phyloP scores from a whole-genome alignment of 768 basidiomycete genomes.

The Paxillus ammoniavirescens region DNA sequence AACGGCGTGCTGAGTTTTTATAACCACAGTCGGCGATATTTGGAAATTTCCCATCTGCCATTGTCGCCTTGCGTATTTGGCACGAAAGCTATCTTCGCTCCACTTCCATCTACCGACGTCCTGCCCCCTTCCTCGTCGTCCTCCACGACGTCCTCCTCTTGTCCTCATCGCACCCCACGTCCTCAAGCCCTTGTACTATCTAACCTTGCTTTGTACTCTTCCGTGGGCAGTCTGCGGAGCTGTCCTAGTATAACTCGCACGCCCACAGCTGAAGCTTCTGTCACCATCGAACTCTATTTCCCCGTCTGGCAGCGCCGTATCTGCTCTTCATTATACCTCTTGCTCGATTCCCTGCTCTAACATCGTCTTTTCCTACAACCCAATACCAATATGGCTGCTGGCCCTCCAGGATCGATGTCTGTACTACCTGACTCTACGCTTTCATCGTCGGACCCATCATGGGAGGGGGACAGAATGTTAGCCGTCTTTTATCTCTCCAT shows the following conservation, averaged over 20 bases:
- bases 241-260: conserved; percentile 14
- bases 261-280: conserved; percentile 11
- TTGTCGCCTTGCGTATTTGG: conserved; percentile 34
- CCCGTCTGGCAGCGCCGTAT: not conserved
- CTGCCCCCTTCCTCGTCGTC: not conserved
- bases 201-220: not conserved
- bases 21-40: conserved; percentile 17
- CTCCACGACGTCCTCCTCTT: not conserved
- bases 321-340: not conserved
- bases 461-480: conserved; percentile 87
- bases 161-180: not conserved
- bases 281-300: conserved; percentile 8
- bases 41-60: conserved; percentile 36
- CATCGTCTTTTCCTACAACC: not conserved
- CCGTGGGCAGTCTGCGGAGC: not conserved
- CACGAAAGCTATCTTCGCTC: conserved; percentile 26
- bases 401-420: conserved; percentile 27
- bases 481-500: conserved; percentile 25
- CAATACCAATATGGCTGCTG: conserved; percentile 18
- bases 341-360: not conserved
- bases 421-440: conserved; percentile 12
- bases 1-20: conserved; percentile 33
- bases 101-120: conserved; percentile 12
- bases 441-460: conserved; percentile 45
- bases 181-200: conserved; percentile 5